Percentiles rank a stretch among this genome's conserved stretches.
phyloP scores from a whole-genome alignment of 106 monocot species.

The Allium sativum region DNA sequence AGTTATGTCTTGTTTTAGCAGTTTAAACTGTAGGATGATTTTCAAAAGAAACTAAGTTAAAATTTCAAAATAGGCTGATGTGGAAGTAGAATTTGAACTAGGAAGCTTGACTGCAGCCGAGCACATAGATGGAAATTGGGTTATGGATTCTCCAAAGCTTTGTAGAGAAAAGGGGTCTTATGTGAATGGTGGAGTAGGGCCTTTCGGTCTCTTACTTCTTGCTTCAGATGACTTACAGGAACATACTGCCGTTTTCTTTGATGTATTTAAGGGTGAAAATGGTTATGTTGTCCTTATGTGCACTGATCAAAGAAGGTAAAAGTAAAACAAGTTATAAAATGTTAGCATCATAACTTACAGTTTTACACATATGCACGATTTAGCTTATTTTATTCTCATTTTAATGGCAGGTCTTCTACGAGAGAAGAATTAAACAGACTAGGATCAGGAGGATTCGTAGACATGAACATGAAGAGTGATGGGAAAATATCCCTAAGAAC shows the following conservation, averaged over 20 bases:
- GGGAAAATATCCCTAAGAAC: constrained; percentile 15
- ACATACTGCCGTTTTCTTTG: constrained; percentile 39
- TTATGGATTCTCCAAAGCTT: constrained; percentile 18
- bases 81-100: constrained; percentile 52
- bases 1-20: too few relatives aligned
- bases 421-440: constrained; percentile 39
- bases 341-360: neutral
- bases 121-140: constrained; percentile 20
- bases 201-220: constrained; percentile 44
- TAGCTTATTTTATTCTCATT: neutral
- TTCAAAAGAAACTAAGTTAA: neutral
- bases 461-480: constrained; percentile 4
- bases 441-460: constrained; percentile 49
- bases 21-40: neutral
- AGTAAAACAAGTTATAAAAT: neutral
- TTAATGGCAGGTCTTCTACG: constrained; percentile 31
- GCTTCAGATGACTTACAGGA: constrained; percentile 33
- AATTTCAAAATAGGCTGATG: constrained; percentile 36
- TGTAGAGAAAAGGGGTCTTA: constrained; percentile 16
- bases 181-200: constrained; percentile 28
- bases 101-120: constrained; percentile 37
- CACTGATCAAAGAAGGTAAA: constrained; percentile 29
- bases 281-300: constrained; percentile 35
- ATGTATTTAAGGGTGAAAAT: constrained; percentile 16
- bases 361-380: neutral